Evolutionary conservation across 305 asterid species (phyloP).

Genomic region (Fraxinus sp.): DNA sequence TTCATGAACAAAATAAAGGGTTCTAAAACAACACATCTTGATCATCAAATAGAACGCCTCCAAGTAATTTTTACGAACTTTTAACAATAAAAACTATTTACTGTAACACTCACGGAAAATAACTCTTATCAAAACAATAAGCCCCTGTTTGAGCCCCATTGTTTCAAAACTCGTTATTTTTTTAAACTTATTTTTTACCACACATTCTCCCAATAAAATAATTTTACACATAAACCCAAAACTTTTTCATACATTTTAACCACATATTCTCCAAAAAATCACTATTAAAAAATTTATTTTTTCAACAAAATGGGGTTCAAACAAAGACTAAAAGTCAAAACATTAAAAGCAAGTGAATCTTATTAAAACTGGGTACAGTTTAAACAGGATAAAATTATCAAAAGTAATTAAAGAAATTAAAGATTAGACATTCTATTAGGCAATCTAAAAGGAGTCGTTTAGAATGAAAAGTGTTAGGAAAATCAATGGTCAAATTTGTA

Average conservation of each 20-base stretch:
- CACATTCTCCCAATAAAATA: neutral
- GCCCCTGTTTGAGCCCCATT: neutral
- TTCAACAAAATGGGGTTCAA: neutral
- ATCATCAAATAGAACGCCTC: neutral
- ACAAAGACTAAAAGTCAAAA: neutral
- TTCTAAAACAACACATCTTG: neutral
- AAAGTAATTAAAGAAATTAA: neutral
- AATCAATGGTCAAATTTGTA: neutral
- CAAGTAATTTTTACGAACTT: neutral
- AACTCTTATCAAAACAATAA: neutral
- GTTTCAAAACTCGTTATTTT: neutral
- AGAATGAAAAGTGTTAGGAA: neutral
- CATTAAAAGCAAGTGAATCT: neutral
- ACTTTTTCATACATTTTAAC: neutral
- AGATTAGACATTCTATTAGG: neutral
- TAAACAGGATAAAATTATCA: neutral
- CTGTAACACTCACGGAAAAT: neutral
- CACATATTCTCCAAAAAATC: neutral
- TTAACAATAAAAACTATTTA: neutral
- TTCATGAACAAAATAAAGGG: neutral
- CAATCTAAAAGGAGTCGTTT: neutral
- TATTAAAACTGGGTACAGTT: neutral
- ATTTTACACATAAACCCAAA: neutral
- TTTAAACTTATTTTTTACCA: neutral
- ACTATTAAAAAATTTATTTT: no score